Base-by-base conservation (phyloP, 2,329 filamentous ascomycete species). In the Drechslerella stenobrocha region DNA sequence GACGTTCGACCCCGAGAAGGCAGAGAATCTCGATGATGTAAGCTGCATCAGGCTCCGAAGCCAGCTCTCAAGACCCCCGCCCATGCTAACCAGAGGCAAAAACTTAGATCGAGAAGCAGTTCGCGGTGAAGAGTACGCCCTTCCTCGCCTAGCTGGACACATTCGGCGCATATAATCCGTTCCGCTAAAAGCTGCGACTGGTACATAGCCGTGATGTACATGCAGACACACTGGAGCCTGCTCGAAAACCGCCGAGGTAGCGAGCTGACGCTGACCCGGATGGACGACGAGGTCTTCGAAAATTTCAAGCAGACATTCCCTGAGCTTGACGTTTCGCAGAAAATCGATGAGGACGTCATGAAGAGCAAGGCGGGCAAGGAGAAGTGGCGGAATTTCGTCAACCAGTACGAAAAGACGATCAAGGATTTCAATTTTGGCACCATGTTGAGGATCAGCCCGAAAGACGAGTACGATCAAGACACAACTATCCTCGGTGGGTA, bases 401-500 rank as follows among this genome's bases (percentile, higher is more conserved):
- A 88, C 82, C 80, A 82, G 70, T 98, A 96, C 77, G 90, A 97
- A 79, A 91, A 95, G 78, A 92, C 84, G 78, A 81, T 98, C n/a
- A 87, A 93, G 70, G 95, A 98, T 78, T 98, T 86, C 81, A 98
- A 96, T 81, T 98, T 96, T 77, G 93, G 93, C 58, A 96, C 93
- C 30, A 91, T 98, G 83, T 77, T 98, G 73, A 85, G 93, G 61
- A 82, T 84, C 60, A 88, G 83, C 74, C 82, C 90, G 34, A 89
- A 88, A 73, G 84, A 78, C 53, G 92, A 96, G 77, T 97, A 98
- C 76, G 89, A 87, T 53, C 81, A 95, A 78, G 81, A 95, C 59
- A 89, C 87, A 56, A 96, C 90, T 2, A 96, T 98, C 53, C 97
- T 98, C 74, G 90, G 88, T 91, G 76, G 73, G 82, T 46, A 23